Base-by-base conservation (phyloP, 371 early-diverging fungal genomes). In the Mortierella sp. region DNA sequence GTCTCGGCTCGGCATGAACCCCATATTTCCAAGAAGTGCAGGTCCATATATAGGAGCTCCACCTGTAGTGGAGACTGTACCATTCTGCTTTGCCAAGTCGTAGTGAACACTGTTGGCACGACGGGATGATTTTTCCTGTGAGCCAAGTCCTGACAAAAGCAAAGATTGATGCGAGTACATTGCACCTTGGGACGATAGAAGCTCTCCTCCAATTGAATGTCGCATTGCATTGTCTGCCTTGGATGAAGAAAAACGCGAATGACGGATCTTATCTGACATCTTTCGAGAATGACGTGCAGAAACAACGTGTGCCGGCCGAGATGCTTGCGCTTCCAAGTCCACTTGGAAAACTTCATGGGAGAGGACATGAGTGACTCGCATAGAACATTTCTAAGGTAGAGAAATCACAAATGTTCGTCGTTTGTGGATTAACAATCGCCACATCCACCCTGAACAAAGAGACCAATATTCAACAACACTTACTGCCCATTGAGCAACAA, bases 401-500 rank as follows among this genome's bases (percentile, higher is more conserved):
- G 50, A 2, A 4, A 28, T 29, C 2, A 2, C 24, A 27, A n/a
- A n/a, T n/a, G n/a, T n/a, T n/a, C n/a, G 39, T 39, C 39, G 10
- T 47, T 39, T n/a, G 52, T 28, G 10, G 53, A 25, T 44, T 27
- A 14, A 44, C 14, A 47, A 47, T 47, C n/a, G n/a, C n/a, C n/a
- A n/a, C n/a, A n/a, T n/a, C n/a, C n/a, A n/a, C n/a, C n/a, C n/a
- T n/a, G n/a, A n/a, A n/a, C n/a, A n/a, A n/a, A n/a, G n/a, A n/a
- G n/a, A n/a, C n/a, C 34, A 34, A 34, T 7, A 10, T 34, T 34
- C 34, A 34, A 10, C n/a, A 22, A 8, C n/a, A 60, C 80, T 71
- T 83, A 86, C 87, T 63, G 81, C 80, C 87, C 87, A 89, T 53
- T 87, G 88, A 14, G 80, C 69, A 27, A 88, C 74, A n/a, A 81